These are phyloP conservation scores for Aspergillus eucalypticola DNA, from an alignment of 2,329 filamentous ascomycete species.

Conservation along the genomic window DNA sequence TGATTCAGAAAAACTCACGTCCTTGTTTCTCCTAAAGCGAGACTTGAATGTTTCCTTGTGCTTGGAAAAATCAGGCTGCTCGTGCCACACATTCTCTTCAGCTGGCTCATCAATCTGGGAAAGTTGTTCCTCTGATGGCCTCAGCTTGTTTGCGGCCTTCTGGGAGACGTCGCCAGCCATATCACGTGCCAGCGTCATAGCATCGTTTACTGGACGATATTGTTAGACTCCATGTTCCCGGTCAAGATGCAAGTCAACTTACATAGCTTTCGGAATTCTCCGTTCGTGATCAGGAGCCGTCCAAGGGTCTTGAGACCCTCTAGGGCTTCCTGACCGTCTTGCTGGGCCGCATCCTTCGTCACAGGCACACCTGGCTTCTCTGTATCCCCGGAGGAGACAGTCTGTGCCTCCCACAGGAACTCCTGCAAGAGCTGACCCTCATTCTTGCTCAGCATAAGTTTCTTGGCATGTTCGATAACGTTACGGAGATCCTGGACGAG, in stretches of 20 bases:
- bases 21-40: constrained; percentile 58
- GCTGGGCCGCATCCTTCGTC: constrained; percentile 73
- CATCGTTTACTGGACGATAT: constrained; percentile 66
- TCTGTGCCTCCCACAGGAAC: constrained; percentile 91
- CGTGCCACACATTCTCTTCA: constrained; percentile 91
- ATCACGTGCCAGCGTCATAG: constrained; percentile 76
- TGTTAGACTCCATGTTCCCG: not conserved
- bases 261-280: constrained; percentile 90
- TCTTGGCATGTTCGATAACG: constrained; percentile 81
- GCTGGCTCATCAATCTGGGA: constrained; percentile 78
- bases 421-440: constrained; percentile 92
- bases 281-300: constrained; percentile 88
- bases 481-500: constrained; percentile 75
- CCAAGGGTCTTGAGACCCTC: constrained; percentile 86
- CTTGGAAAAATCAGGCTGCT: constrained; percentile 73
- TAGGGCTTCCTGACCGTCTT: constrained; percentile 80
- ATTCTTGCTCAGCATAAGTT: constrained; percentile 88
- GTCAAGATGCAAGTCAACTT: constrained; percentile 43
- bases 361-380: constrained; percentile 65
- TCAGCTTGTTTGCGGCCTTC: constrained; percentile 72
- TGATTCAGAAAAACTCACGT: constrained; percentile 41
- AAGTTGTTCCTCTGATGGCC: constrained; percentile 76
- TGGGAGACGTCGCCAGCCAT: constrained; percentile 87
- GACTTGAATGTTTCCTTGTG: constrained; percentile 65
- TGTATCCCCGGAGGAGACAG: constrained; percentile 66